These are phyloP conservation scores for Linum trigynum DNA, from an alignment of 345 rosid genomes.

Conservation along the genomic window DNA sequence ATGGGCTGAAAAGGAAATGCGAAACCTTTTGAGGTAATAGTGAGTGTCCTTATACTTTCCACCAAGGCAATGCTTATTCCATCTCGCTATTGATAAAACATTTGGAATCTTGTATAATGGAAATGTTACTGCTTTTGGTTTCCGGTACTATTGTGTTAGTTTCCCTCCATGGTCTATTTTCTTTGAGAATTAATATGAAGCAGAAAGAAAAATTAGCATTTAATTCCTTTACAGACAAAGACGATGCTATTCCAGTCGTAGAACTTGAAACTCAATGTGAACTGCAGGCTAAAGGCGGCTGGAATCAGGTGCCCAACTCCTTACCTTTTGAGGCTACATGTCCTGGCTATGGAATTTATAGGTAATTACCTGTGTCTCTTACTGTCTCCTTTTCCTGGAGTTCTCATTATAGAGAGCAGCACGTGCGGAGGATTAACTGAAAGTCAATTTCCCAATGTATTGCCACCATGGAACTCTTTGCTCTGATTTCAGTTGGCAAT, in stretches of 20 bases:
- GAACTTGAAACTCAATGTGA: conserved; percentile 5
- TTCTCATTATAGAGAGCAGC: no score
- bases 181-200: conserved; percentile 1
- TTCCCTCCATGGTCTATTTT: background rate
- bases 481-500: no score
- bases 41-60: background rate
- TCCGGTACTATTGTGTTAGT: background rate
- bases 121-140: background rate
- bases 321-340: conserved; percentile 68
- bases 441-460: no score
- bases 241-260: no score
- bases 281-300: conserved; percentile 73
- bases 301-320: conserved; percentile 90
- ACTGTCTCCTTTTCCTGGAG: background rate
- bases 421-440: no score
- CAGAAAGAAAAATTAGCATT: background rate
- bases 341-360: conserved; percentile 96
- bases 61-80: background rate
- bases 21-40: conserved; percentile 79
- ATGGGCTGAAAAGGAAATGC: conserved; percentile 98
- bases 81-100: background rate
- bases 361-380: conserved; percentile 30
- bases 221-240: background rate
- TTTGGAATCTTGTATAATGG: background rate
- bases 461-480: no score